phyloP scores from a whole-genome alignment of 2,329 filamentous ascomycete species.

The Ophiosphaerella korrae region DNA sequence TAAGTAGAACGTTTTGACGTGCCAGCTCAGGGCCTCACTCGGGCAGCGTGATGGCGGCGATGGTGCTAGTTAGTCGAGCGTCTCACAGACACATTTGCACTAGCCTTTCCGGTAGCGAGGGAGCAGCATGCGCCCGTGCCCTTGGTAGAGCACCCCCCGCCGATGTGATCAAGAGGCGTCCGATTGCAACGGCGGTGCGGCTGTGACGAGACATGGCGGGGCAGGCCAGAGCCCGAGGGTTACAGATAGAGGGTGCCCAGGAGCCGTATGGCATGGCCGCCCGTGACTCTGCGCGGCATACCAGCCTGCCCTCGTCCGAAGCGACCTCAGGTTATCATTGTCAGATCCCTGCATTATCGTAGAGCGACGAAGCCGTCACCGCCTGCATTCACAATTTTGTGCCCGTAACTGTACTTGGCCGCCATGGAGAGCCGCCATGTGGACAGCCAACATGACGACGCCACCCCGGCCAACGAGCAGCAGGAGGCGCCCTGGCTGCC shows the following conservation, averaged over 20 bases:
- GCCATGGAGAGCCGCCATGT: not conserved
- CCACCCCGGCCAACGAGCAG: constrained; percentile 7
- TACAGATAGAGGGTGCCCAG: not conserved
- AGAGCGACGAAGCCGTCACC: constrained; percentile 4
- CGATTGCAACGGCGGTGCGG: constrained; percentile 3
- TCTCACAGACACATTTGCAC: constrained; percentile 14
- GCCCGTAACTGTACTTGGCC: not conserved
- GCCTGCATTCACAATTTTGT: not conserved
- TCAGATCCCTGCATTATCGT: constrained; percentile 12
- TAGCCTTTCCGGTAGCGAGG: constrained; percentile 21
- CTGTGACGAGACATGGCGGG: not conserved
- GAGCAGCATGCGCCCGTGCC: constrained; percentile 16
- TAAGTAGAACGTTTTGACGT: constrained; percentile 16
- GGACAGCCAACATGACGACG: constrained; percentile 15
- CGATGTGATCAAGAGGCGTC: constrained; percentile 4
- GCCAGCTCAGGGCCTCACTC: constrained; percentile 28
- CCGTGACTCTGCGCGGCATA: too few relatives aligned
- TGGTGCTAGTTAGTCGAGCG: constrained; percentile 11
- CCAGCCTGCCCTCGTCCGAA: too few relatives aligned
- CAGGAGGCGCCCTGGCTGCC: constrained; percentile 51
- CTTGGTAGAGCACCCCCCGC: constrained; percentile 6
- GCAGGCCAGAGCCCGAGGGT: not conserved
- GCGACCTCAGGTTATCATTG: not conserved
- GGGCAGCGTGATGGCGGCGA: constrained; percentile 26
- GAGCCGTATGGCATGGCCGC: too few relatives aligned